Evolutionary conservation across 2,329 filamentous ascomycete genomes (phyloP).

Genomic region (Verticillium dahliae): DNA sequence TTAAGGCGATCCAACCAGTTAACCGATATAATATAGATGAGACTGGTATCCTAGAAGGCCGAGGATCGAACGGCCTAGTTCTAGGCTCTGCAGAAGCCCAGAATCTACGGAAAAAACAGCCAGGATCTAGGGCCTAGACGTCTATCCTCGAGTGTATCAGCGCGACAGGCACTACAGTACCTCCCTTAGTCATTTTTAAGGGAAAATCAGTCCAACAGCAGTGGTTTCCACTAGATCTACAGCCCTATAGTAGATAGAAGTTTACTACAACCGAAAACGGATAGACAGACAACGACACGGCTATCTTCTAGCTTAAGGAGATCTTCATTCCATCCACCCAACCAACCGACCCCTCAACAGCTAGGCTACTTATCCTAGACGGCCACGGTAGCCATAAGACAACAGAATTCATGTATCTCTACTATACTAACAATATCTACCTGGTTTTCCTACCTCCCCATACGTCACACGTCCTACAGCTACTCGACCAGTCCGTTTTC

Average conservation of each 20-base stretch:
- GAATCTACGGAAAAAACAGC: background rate
- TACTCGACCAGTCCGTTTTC: background rate
- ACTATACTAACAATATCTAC: too few relatives aligned
- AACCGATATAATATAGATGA: background rate
- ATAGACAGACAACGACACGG: background rate
- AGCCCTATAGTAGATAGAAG: background rate
- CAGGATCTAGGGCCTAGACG: background rate
- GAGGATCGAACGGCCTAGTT: background rate
- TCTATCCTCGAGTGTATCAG: slow-evolving; percentile 1
- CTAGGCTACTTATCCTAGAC: slow-evolving; percentile 1
- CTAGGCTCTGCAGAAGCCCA: background rate
- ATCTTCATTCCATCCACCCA: slow-evolving; percentile 1
- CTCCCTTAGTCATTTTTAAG: slow-evolving; percentile 2
- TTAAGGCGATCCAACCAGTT: background rate
- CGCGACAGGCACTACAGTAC: background rate
- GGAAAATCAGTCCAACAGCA: slow-evolving; percentile 2
- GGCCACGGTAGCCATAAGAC: background rate
- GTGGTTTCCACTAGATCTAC: slow-evolving; percentile 1
- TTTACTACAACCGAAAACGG: slow-evolving; percentile 3
- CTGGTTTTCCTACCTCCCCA: too few relatives aligned
- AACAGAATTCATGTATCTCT: background rate
- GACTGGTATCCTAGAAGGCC: background rate
- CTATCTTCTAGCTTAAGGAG: background rate
- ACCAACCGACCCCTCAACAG: background rate
- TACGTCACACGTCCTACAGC: background rate